Evolutionary conservation across 2,329 filamentous ascomycete species (phyloP).

Genomic region (Escovopsis weberi): DNA sequence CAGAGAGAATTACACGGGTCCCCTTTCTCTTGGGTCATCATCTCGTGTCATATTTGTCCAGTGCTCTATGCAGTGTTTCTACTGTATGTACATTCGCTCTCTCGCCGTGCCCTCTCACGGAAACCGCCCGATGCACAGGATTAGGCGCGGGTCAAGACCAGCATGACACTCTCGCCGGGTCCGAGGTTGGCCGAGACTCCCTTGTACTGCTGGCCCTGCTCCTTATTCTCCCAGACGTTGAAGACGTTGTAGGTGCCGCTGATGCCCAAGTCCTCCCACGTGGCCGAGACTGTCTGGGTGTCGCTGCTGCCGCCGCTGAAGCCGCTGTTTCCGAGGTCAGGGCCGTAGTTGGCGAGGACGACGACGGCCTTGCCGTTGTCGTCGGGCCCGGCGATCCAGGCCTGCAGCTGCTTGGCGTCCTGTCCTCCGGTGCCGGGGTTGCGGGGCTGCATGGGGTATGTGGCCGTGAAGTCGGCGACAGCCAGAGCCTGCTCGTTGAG

Average conservation of each 20-base stretch:
- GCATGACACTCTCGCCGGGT: constrained; percentile 5
- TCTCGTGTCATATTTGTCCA: no score
- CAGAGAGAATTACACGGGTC: no score
- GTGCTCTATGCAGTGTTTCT: no score
- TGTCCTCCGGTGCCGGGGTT: constrained; percentile 8
- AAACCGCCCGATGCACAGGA: no score
- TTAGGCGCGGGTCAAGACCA: constrained; percentile 4
- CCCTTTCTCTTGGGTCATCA: no score
- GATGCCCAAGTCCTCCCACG: constrained; percentile 8
- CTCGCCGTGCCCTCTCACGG: no score
- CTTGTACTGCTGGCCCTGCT: constrained; percentile 2
- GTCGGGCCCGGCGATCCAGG: constrained; percentile 10
- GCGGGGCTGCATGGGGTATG: constrained; percentile 8
- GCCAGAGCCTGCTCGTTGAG: constrained; percentile 6
- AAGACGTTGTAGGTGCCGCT: constrained; percentile 2
- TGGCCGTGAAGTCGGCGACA: constrained; percentile 8
- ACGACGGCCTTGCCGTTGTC: constrained; percentile 6
- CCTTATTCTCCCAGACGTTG: constrained; percentile 8
- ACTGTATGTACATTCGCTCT: no score
- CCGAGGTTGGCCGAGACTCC: constrained; percentile 2
- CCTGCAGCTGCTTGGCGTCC: constrained; percentile 9
- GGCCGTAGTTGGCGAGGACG: constrained; percentile 10
- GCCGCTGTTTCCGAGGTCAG: constrained; percentile 8
- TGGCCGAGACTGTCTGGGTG: constrained; percentile 5
- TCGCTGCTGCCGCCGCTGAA: constrained; percentile 3